Conservation (phyloP, 768 basidiomycete species). For the Boletus vermiculosoides region DNA sequence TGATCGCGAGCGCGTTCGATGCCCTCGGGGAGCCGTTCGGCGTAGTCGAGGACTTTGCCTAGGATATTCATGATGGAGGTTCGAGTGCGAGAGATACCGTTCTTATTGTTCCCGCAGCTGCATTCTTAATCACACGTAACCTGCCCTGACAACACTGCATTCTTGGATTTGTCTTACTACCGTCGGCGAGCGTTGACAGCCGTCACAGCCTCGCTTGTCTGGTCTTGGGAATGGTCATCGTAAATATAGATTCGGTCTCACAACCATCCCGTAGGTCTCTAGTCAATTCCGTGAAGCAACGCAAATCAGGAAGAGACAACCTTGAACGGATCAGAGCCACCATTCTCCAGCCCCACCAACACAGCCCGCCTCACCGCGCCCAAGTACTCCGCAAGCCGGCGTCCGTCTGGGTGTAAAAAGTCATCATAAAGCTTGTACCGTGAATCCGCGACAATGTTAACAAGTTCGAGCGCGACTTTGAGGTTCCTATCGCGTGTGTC, state of each 20-base stretch:
- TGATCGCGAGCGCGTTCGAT: conserved; percentile 37
- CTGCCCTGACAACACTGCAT: background rate
- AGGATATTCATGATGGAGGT: conserved; percentile 40
- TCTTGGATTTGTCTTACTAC: background rate
- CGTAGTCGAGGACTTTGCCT: conserved; percentile 35
- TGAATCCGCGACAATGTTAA: conserved; percentile 86
- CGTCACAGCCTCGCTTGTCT: background rate
- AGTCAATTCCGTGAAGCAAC: background rate
- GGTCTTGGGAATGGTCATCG: background rate
- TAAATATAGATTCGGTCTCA: conserved; percentile 1
- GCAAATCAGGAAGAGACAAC: conserved; percentile 31
- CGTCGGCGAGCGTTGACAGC: background rate
- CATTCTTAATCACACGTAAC: conserved; percentile 2
- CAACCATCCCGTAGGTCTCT: background rate
- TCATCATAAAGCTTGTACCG: conserved; percentile 83
- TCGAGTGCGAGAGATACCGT: background rate
- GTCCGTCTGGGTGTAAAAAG: conserved; percentile 62
- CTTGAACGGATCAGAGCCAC: conserved; percentile 76
- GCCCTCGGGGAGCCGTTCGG: conserved; percentile 39
- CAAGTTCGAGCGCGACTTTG: conserved; percentile 69
- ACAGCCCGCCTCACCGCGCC: conserved; percentile 69
- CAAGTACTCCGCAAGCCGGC: conserved; percentile 70
- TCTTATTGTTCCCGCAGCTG: background rate
- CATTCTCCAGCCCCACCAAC: conserved; percentile 67
- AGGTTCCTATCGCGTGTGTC: conserved; percentile 55